Base-by-base conservation (phyloP, 1,284 basidiomycete species). In the Prillingera fragicola region DNA sequence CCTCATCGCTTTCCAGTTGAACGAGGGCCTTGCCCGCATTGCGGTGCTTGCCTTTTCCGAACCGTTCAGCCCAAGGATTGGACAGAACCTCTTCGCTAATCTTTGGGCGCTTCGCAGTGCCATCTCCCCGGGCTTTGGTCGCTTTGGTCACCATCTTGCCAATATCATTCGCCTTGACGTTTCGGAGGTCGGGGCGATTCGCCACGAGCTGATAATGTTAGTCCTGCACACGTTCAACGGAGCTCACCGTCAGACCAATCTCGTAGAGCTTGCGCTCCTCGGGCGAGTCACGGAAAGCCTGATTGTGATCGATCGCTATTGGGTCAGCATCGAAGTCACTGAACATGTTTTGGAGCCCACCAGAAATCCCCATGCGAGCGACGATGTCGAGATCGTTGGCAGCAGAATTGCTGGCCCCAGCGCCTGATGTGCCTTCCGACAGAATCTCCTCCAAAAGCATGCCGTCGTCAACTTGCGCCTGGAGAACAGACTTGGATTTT, bases 201-300 rank as follows among this genome's bases (percentile, higher is more conserved):
- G 40, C 46, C 9, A 63, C 49, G 9, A 63, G 44, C 60, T 64
- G 22, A 19, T n/a, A n/a, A n/a, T 5, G 38, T 36, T 12, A 40
- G 28, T 26, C 21, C 19, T n/a, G 18, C 13, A 8, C 5, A 0
- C 10, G n/a, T n/a, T 1, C 4, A 19, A 5, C 18, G 12, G 4
- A 12, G 25, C 63, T 42, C 21, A 67, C 65, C 51, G 61, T 38
- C 2, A 69, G 43, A 3, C 67, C 67, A n/a, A 59, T 55, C 45
- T 62, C 62, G 36, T 55, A 69, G 6, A 67, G 60, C 17, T 51
- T 36, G 13, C 58, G 38, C 42, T 69, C 67, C 33, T 65, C 62
- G 0, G 57, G 51, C 1, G 65, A 67, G 33, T 69, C 64, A 3
- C 48, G 43, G 40, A 69, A 67, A 1, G 59, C 64, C 5, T 41